Base-by-base conservation (phyloP, 768 basidiomycete genomes). In the Xerocomus potaroensis region DNA sequence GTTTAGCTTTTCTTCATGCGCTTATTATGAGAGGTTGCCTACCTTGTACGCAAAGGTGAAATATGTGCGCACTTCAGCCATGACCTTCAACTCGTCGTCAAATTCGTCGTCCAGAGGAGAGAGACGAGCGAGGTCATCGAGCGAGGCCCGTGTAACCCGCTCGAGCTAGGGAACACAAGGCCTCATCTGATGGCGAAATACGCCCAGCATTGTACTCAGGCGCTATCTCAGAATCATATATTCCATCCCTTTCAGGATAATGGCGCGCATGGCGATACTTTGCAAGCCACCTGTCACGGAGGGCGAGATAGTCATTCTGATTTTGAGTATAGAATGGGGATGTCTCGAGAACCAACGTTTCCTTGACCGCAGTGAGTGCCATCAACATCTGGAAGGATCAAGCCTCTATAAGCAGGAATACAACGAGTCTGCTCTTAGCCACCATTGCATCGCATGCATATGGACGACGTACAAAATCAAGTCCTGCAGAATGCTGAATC, bases 11-110 rank as follows among this genome's bases (percentile, higher is more conserved):
- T n/a, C n/a, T n/a, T n/a, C n/a, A n/a, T n/a, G n/a, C n/a, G n/a
- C n/a, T n/a, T n/a, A n/a, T n/a, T n/a, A n/a, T n/a, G 18, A 14
- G 35, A 45, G n/a, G n/a, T n/a, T 9, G 1, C 63, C 16, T 47
- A 78, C 80, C 69, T 77, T 76, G 64, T 69, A 74, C 5, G 79
- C 72, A 0, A 81, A 69, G 31, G 77, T 71, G 56, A 76, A 81
- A 49, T 79, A 83, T 5, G 77, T 80, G 0, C 72, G 70, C 0
- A 80, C 75, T 15, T 74, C 72, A 0, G 79, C 75, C 74, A 79
- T 78, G 6, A 81, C 70, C 2, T 56, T 49, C 12, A 81, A 45
- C 41, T 78, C 81, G 12, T 74, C 70, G 31, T 69, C 63, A 48
- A 61, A 72, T n/a, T 3, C 3, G 14, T 32, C 18, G 47, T 69